Evolutionary conservation across 345 rosid genomes (phyloP), one percentile per base, ranked within the genome.

Genomic region (Populus tremula): DNA sequence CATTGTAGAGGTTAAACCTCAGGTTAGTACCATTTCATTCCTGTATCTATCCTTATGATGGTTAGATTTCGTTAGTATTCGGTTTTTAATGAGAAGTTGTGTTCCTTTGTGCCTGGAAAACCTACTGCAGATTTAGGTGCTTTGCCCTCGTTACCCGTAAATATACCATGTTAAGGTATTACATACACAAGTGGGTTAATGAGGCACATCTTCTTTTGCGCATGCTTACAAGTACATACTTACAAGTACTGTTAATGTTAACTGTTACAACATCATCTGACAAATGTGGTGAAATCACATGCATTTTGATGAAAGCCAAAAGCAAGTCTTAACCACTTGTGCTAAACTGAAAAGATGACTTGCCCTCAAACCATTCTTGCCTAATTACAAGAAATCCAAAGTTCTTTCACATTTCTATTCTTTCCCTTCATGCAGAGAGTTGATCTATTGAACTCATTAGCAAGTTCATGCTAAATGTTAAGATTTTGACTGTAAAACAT

Each of bases 1-100:
- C 85, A 88, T 88, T 27, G 94, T 95, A n/a, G 98, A 93, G 88
- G 98, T 93, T 84, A 95, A 92, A 86, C 99, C 99, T 75, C 98
- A 92, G 99, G 99, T 95, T 72, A 71, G 91, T 76, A 20, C 35
- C 18, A 2, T 43, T 29, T 56, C 27, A 23, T 47, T 31, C 21
- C 16, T 6, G 6, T 64, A 10, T 74, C 38, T 31, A 14, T 36
- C 29, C 14, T 29, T 29, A 35, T 29, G 17, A 56, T 78, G 12
- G 13, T 62, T 29, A 62, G 49, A 12, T 53, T 18, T 29, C 25
- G n/a, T 12, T 11, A 41, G 17, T 76, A 38, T 23, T n/a, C 49
- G n/a, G 8, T 39, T 63, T 35, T 23, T 49, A n/a, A 10, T 50
- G 16, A 9, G 29, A 59, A 59, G 25, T 7, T 3, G 11, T 59